Evolutionary conservation across 192 early-diverging fungal genomes (phyloP).

Genomic region (Chytriomyces confervae): DNA sequence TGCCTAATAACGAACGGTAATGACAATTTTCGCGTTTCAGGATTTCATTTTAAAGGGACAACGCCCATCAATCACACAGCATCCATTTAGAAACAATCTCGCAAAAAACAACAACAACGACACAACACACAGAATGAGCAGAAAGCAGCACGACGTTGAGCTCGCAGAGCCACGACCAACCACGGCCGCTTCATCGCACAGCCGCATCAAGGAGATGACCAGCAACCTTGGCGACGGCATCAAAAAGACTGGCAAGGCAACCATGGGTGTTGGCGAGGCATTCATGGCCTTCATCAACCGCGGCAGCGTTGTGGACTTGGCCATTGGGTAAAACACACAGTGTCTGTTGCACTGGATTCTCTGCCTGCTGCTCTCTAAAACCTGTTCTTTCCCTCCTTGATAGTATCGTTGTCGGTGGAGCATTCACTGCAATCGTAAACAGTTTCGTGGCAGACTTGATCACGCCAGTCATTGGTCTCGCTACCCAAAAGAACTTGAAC

Average conservation of each 20-base stretch:
- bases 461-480: conserved; percentile 66
- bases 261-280: conserved; percentile 27
- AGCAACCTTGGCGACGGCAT: background rate
- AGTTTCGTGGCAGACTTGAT: conserved; percentile 55
- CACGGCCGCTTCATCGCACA: background rate
- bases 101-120: too few species aligned
- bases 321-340: background rate
- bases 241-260: background rate
- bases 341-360: too few species aligned
- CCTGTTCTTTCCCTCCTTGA: background rate
- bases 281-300: conserved; percentile 13
- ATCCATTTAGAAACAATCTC: too few species aligned
- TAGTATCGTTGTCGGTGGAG: conserved; percentile 69
- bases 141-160: background rate
- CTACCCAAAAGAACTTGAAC: conserved; percentile 47
- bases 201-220: conserved; percentile 8
- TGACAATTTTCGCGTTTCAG: too few species aligned
- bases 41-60: too few species aligned
- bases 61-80: too few species aligned
- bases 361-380: too few species aligned
- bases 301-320: background rate
- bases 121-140: too few species aligned
- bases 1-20: too few species aligned
- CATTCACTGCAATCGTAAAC: conserved; percentile 61
- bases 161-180: background rate